phyloP scores from a whole-genome alignment of 1,139 yeast genomes.

The Geotrichum aggregatum region DNA sequence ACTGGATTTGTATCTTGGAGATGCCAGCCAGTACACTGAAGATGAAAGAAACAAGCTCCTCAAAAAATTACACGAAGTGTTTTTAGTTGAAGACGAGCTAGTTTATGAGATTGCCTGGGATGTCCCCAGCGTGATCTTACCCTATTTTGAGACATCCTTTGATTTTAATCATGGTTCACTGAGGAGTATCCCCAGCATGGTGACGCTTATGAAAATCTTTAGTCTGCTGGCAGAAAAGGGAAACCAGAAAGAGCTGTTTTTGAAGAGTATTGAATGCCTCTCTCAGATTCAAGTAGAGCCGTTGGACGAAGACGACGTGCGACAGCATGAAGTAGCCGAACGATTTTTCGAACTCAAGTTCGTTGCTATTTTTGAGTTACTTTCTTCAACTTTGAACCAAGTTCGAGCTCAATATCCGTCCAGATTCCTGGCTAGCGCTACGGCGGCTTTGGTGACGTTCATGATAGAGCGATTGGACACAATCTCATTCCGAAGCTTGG shows the following conservation, averaged over 20 bases:
- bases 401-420: constrained; percentile 71
- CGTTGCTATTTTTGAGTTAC: constrained; percentile 59
- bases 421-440: constrained; percentile 63
- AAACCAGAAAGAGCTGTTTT: constrained; percentile 71
- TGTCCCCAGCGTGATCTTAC: constrained; percentile 59
- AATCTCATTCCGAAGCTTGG: constrained; percentile 36
- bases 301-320: constrained; percentile 17
- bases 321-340: constrained; percentile 29
- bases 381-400: constrained; percentile 49
- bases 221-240: constrained; percentile 60
- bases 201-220: constrained; percentile 48
- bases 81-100: constrained; percentile 43
- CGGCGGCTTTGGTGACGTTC: constrained; percentile 52
- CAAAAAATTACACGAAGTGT: constrained; percentile 41
- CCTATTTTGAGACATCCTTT: constrained; percentile 31
- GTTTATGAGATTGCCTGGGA: constrained; percentile 83
- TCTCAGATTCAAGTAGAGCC: constrained; percentile 37
- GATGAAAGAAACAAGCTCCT: constrained; percentile 49
- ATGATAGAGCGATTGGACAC: constrained; percentile 42
- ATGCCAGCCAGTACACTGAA: constrained; percentile 45
- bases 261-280: constrained; percentile 64
- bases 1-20: constrained; percentile 57
- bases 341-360: constrained; percentile 53
- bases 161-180: constrained; percentile 30
- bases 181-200: constrained; percentile 27